Base-by-base conservation (phyloP, 2,329 filamentous ascomycete species). In the Arthrinium phaeospermum region DNA sequence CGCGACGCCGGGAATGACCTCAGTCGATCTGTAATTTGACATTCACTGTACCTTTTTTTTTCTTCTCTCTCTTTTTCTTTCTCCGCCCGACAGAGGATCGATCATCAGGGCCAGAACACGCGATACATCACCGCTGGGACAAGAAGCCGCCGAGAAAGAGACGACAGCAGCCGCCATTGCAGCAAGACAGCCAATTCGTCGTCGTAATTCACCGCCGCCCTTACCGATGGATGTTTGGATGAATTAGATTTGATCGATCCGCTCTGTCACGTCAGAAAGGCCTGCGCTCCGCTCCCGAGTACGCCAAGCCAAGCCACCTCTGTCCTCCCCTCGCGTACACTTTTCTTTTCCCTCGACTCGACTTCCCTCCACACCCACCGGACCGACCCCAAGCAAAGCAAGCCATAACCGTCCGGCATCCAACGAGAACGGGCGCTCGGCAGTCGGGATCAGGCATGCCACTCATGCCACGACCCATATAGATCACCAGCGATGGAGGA, bases 401-500 rank as follows among this genome's bases (percentile, higher is more conserved):
- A 13, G 13, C 24, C 19, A 30, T 30, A 30, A 27, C 24, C 8
- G 27, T 19, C 51, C 51, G 24, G 14, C 13, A 14, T 16, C 51
- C 51, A 27, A 53, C 51, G 51, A 13, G 51, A 27, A 53, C 51
- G 51, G 5, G 51, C 51, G 12, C 51, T 53, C 51, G 51, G 24
- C 51, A 19, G 8, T 10, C 53, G 30, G 57, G 22, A n/a, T n/a
- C 34, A 41, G n/a, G 57, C 57, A 41, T 64, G 57, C 57, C 57
- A 22, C 37, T 69, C 45, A 41, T 49, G 44, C 44, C 27, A 49
- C 45, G n/a, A n/a, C 27, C 47, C 19, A 30, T 19, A 46, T 70
- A 69, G 53, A 61, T 68, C 34, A 64, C 72, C 71, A 74, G 73
- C 72, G 67, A 81, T 81, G 79, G 79, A 80, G 74, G 78, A 78